Evolutionary conservation across 257 asterid genomes (phyloP).

Genomic region (Nyctanthes arbortristis): DNA sequence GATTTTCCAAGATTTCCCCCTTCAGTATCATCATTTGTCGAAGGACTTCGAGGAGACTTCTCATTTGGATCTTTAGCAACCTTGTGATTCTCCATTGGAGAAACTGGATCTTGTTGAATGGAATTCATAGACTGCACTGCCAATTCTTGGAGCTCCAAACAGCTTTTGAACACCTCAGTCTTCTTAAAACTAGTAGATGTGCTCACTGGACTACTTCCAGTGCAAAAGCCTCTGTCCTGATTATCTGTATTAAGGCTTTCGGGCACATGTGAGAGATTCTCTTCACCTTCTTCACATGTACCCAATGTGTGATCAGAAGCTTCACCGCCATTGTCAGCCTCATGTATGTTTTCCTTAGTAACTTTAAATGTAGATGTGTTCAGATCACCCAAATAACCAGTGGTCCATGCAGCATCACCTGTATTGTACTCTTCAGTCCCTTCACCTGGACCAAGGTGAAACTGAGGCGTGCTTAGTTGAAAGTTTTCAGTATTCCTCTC

Average conservation of each 20-base stretch:
- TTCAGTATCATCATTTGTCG: conserved; percentile 32
- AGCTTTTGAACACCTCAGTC: conserved; percentile 65
- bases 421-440: conserved; percentile 48
- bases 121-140: conserved; percentile 37
- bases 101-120: conserved; percentile 26
- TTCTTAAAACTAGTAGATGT: conserved; percentile 33
- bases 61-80: conserved; percentile 35
- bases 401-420: conserved; percentile 53
- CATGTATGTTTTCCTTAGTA: conserved; percentile 22
- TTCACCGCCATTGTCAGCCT: conserved; percentile 21
- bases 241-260: conserved; percentile 31
- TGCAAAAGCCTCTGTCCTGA: conserved; percentile 26
- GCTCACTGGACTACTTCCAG: conserved; percentile 28
- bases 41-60: conserved; percentile 35
- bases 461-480: conserved; percentile 66
- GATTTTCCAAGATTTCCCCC: conserved; percentile 38
- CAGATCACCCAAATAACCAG: conserved; percentile 42
- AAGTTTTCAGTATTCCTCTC: conserved; percentile 55
- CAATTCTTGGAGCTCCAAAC: conserved; percentile 63
- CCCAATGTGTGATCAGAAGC: conserved; percentile 34
- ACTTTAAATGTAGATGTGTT: conserved; percentile 31
- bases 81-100: conserved; percentile 34
- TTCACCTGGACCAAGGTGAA: conserved; percentile 82
- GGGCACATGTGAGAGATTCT: conserved; percentile 25
- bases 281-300: conserved; percentile 34